Base-by-base conservation (phyloP, 768 basidiomycete genomes). In the Macrolepiota albuminosa region DNA sequence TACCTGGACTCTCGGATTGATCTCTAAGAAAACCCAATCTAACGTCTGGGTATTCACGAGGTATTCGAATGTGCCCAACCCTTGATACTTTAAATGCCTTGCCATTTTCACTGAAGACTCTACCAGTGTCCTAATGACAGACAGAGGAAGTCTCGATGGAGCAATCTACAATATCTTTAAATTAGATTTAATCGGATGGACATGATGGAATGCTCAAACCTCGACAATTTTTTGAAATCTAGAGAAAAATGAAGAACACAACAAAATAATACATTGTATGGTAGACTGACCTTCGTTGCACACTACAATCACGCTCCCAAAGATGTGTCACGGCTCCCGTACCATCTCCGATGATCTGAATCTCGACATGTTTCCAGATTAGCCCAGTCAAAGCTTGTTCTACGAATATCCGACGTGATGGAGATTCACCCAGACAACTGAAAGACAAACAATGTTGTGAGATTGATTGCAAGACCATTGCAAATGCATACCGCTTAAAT, bases 241-340 rank as follows among this genome's bases (percentile, higher is more conserved):
- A 47, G 29, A 57, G 42, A 13, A 58, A n/a, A 52, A 29, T n/a
- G 26, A 39, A n/a, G n/a, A n/a, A 48, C 39, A 37, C 16, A 3
- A 11, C 21, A 10, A 31, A 14, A 21, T 7, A 42, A 26, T 18
- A 6, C 11, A 8, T 21, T 33, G 16, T 33, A 39, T 13, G 36
- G 3, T 2, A 13, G 10, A 46, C 64, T 36, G 86, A 91, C 68
- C 93, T 79, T 64, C 93, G 79, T 72, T 95, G 93, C 3, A 95
- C 90, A 50, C 92, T 94, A 69, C 93, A 95, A 71, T 95, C 93
- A 64, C 93, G 86, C 73, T 95, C 93, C 71, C 93, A 95, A 48
- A 94, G 79, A 71, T 95, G 93, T 49, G 89, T 87, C 26, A 87
- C 85, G 72, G 87, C 87, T 34, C 92, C 93, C 40, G 80, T 69